phyloP scores from a whole-genome alignment of 352 stramenopile genomes.

The Phytophthora cactorum region DNA sequence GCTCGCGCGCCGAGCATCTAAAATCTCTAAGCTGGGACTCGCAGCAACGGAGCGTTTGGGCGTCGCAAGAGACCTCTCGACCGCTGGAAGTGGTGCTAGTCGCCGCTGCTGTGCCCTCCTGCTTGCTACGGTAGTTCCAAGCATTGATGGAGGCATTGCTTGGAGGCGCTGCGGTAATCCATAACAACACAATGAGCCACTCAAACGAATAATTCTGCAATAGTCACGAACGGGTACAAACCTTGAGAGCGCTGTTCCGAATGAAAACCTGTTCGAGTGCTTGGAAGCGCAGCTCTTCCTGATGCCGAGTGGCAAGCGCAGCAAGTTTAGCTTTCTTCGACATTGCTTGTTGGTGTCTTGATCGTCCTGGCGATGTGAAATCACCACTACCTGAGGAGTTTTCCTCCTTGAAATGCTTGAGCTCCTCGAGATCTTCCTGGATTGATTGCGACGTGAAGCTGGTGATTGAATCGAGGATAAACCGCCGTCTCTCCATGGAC shows the following conservation, averaged over 20 bases:
- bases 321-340: constrained; percentile 59
- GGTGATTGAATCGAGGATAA: constrained; percentile 81
- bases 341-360: constrained; percentile 32
- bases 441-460: constrained; percentile 56
- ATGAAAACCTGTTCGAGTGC: constrained; percentile 64
- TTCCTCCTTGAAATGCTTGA: constrained; percentile 39
- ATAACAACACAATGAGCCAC: not conserved
- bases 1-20: constrained; percentile 21
- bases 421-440: constrained; percentile 56
- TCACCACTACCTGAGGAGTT: not conserved
- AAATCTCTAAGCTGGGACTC: constrained; percentile 22
- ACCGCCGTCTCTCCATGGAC: constrained; percentile 72
- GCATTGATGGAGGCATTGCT: constrained; percentile 24
- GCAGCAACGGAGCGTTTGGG: constrained; percentile 18
- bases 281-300: constrained; percentile 66
- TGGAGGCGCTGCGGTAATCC: constrained; percentile 18
- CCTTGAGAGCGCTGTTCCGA: constrained; percentile 51
- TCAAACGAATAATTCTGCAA: not conserved
- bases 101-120: constrained; percentile 22
- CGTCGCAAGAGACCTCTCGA: constrained; percentile 5
- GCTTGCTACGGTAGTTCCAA: constrained; percentile 13
- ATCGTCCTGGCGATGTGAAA: constrained; percentile 11
- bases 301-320: constrained; percentile 52
- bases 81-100: constrained; percentile 18
- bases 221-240: constrained; percentile 12